Conservation (phyloP, 2,329 filamentous ascomycete species). For the Scytalidium sp. region DNA sequence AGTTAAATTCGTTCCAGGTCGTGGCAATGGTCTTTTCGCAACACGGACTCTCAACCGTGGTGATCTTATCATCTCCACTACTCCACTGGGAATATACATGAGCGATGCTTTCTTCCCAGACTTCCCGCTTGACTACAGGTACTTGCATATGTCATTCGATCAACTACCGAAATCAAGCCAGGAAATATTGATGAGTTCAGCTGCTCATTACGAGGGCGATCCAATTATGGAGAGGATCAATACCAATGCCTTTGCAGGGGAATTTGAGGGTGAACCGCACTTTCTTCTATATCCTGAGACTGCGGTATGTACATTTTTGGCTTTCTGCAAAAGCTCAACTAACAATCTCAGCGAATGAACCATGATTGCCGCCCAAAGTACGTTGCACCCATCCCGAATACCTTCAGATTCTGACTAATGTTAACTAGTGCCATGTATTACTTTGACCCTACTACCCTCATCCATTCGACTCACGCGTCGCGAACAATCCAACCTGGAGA, state of each 20-base stretch:
- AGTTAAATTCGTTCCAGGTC: conserved; percentile 17
- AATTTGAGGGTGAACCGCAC: conserved; percentile 20
- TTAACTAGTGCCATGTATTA: conserved; percentile 28
- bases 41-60: conserved; percentile 19
- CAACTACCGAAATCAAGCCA: conserved; percentile 17
- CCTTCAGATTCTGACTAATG: conserved; percentile 1
- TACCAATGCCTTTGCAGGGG: conserved; percentile 24
- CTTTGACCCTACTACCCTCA: conserved; percentile 32
- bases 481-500: conserved; percentile 35
- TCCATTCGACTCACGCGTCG: conserved; percentile 34
- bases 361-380: conserved; percentile 40
- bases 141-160: conserved; percentile 19
- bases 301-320: conserved; percentile 14
- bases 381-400: conserved; percentile 10
- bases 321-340: neutral
- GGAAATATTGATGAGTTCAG: conserved; percentile 17
- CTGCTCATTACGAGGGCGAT: conserved; percentile 16
- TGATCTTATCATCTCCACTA: conserved; percentile 20
- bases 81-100: conserved; percentile 21
- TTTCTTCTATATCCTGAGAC: conserved; percentile 26
- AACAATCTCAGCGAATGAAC: conserved; percentile 31
- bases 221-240: conserved; percentile 25
- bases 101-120: conserved; percentile 21
- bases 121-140: conserved; percentile 16
- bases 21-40: conserved; percentile 25